phyloP scores from a whole-genome alignment of 2,329 filamentous ascomycete species.

The Knoxdaviesia capensis region DNA sequence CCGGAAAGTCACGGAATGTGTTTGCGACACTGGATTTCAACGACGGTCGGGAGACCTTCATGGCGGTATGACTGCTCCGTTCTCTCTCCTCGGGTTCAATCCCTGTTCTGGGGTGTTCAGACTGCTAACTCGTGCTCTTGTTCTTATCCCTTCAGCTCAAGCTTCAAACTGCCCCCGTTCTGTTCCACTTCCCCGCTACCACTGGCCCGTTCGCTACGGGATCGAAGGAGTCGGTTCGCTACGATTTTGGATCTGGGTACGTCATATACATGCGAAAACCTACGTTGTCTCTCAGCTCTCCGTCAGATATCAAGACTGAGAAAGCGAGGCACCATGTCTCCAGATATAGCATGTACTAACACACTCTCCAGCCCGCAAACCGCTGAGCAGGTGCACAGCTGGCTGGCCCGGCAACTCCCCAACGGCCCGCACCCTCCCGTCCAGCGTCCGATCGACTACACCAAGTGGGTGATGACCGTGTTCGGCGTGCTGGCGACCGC shows the following conservation, averaged over 20 bases:
- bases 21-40: conserved; percentile 77
- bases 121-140: not conserved
- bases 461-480: conserved; percentile 47
- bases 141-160: conserved; percentile 39
- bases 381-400: conserved; percentile 61
- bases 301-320: not conserved
- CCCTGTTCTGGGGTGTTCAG: too few species aligned
- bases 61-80: conserved; percentile 41
- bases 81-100: too few species aligned
- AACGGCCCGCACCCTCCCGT: conserved; percentile 59
- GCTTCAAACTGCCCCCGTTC: conserved; percentile 82
- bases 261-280: conserved; percentile 8
- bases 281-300: not conserved
- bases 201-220: conserved; percentile 56
- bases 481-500: conserved; percentile 49
- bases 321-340: too few species aligned
- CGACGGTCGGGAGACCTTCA: conserved; percentile 67
- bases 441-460: conserved; percentile 71
- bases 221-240: conserved; percentile 50
- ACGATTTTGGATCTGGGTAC: conserved; percentile 70
- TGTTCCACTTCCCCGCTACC: conserved; percentile 69
- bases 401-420: conserved; percentile 64
- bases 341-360: conserved; percentile 1
- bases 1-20: conserved; percentile 49
- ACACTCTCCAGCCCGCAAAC: conserved; percentile 36